Conservation (phyloP, 345 rosid species). For the Mercurialis annua region DNA sequence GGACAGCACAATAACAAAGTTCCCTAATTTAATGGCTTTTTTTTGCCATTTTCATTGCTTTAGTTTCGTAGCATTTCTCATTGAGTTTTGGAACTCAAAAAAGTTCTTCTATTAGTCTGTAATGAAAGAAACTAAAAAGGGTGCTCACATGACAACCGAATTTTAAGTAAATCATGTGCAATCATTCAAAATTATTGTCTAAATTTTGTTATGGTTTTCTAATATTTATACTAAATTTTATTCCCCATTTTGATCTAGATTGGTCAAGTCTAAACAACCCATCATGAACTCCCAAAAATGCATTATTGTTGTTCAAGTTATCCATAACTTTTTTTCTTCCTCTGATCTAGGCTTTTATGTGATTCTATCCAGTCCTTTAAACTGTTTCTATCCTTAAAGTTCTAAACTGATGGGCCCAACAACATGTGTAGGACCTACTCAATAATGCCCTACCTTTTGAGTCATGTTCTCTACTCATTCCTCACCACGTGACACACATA, state of each 20-base stretch:
- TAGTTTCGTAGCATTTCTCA: background rate
- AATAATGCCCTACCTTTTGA: slow-evolving; percentile 10
- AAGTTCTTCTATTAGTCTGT: no score
- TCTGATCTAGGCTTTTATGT: slow-evolving; percentile 20
- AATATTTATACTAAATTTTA: no score
- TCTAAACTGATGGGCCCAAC: slow-evolving; percentile 7
- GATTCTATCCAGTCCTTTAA: background rate
- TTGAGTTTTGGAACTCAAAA: background rate
- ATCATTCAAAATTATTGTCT: slow-evolving; percentile 20
- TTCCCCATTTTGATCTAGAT: background rate
- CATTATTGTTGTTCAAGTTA: background rate
- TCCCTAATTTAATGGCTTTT: slow-evolving; percentile 14
- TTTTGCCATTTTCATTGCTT: no score
- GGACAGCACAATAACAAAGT: slow-evolving; percentile 16
- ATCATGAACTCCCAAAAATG: background rate
- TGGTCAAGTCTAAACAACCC: background rate
- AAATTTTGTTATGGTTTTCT: no score
- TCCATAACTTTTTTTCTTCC: slow-evolving; percentile 6
- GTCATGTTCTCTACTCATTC: slow-evolving; percentile 16
- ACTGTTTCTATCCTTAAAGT: slow-evolving; percentile 12
- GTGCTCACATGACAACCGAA: slow-evolving; percentile 15
- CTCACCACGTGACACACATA: slow-evolving; percentile 32
- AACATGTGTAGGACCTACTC: slow-evolving; percentile 15
- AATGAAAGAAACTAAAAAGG: background rate
- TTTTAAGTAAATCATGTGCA: slow-evolving; percentile 37